Conservation (phyloP, 2,329 filamentous ascomycete genomes). For the Leptodontidium sp. region DNA sequence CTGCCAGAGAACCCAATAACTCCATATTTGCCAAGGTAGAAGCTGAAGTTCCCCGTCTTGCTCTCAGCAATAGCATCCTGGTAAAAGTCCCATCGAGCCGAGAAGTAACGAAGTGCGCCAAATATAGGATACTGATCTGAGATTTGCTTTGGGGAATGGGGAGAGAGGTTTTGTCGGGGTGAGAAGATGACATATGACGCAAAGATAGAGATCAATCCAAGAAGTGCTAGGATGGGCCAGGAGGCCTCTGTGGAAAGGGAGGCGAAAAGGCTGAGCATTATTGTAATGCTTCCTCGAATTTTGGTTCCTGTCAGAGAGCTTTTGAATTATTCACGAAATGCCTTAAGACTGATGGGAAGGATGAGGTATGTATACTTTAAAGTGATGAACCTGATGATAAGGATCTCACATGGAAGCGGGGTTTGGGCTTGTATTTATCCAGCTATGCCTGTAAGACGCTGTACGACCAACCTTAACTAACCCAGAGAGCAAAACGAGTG, state of each 20-base stretch:
- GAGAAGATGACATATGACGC: neutral
- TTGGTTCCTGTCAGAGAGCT: neutral
- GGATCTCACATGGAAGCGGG: neutral
- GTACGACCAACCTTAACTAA: neutral
- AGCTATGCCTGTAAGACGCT: neutral
- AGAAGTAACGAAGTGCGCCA: slow-evolving; percentile 57
- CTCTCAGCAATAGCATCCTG: slow-evolving; percentile 45
- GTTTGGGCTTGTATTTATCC: neutral
- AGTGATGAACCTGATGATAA: neutral
- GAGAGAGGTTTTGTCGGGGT: neutral
- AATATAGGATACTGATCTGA: slow-evolving; percentile 48
- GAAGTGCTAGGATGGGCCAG: neutral
- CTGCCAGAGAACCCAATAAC: slow-evolving; percentile 56
- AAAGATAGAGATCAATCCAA: neutral
- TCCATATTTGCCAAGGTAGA: slow-evolving; percentile 55
- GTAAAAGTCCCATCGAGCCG: slow-evolving; percentile 55
- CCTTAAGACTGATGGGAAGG: neutral
- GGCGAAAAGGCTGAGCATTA: neutral
- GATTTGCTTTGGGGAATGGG: neutral
- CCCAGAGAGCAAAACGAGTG: neutral
- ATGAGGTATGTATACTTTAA: neutral
- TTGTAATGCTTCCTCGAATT: neutral
- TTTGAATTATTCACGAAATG: neutral
- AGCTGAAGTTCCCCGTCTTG: slow-evolving; percentile 56
- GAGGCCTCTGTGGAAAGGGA: neutral